Evolutionary conservation across 164 flowering plant species (phyloP).

Genomic region (Vitis rotundifolia): DNA sequence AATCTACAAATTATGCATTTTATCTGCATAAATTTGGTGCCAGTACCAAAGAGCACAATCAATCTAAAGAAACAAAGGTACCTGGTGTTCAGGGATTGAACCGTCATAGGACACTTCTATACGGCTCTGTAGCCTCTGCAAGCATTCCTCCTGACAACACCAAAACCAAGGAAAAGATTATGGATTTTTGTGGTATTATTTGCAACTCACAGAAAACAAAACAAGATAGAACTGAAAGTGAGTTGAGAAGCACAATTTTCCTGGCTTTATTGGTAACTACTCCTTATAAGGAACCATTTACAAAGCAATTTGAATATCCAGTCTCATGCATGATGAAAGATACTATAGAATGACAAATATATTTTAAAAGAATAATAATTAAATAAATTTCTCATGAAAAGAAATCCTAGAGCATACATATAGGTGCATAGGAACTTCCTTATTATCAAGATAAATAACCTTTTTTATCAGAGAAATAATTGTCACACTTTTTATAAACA

Average conservation of each 20-base stretch:
- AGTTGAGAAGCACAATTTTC: background rate
- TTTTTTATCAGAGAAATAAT: too few species aligned
- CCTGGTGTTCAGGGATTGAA: slow-evolving; percentile 87
- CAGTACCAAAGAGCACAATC: background rate
- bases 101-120: slow-evolving; percentile 86
- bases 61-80: slow-evolving; percentile 19
- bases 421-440: too few species aligned
- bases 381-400: too few species aligned
- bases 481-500: too few species aligned
- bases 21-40: background rate
- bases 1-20: background rate
- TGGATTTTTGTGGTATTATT: background rate
- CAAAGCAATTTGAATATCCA: too few species aligned
- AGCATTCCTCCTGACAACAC: slow-evolving; percentile 71
- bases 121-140: slow-evolving; percentile 77
- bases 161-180: background rate
- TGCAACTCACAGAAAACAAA: background rate
- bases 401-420: too few species aligned
- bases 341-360: too few species aligned
- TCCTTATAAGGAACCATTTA: background rate
- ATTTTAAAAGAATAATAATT: too few species aligned
- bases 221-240: background rate
- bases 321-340: too few species aligned
- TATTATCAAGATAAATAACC: too few species aligned
- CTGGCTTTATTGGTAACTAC: too few species aligned